Evolutionary conservation across 352 stramenopile genomes (phyloP).

Genomic region (Globisporangium viniferum): DNA sequence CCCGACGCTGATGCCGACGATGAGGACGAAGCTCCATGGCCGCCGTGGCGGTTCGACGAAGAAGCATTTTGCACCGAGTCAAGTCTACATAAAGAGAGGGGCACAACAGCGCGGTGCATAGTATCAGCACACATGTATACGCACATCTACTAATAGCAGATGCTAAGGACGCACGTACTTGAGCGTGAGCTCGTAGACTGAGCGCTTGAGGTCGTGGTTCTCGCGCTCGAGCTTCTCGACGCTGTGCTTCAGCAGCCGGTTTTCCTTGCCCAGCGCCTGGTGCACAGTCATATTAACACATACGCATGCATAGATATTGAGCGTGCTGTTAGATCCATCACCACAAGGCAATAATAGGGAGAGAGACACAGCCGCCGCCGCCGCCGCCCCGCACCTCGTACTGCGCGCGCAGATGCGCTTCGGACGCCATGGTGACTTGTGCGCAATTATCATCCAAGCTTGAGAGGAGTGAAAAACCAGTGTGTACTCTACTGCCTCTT

Average conservation of each 20-base stretch:
- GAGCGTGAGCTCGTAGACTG: constrained; percentile 88
- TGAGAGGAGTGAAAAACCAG: neutral
- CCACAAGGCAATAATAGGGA: neutral
- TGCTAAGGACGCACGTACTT: constrained; percentile 54
- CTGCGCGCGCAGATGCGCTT: constrained; percentile 76
- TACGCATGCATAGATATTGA: neutral
- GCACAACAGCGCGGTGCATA: neutral
- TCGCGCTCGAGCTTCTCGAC: constrained; percentile 84
- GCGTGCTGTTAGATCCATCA: neutral
- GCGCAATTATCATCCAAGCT: neutral
- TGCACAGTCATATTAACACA: neutral
- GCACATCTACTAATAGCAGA: neutral
- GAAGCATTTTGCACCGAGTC: constrained; percentile 54
- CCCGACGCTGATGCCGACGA: constrained; percentile 18
- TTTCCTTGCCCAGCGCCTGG: constrained; percentile 79
- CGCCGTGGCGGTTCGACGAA: constrained; percentile 13
- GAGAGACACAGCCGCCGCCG: too few relatives aligned
- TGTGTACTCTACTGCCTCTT: neutral
- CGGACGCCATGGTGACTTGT: constrained; percentile 58
- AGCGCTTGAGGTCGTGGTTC: constrained; percentile 89
- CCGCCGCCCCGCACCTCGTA: constrained; percentile 68
- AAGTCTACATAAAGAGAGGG: constrained; percentile 33
- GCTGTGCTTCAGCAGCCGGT: constrained; percentile 77
- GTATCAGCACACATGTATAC: neutral
- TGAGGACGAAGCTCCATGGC: constrained; percentile 1